Evolutionary conservation across 345 rosid species (phyloP), one percentile per base, ranked within the genome.

Genomic region (Camelina sativa): DNA sequence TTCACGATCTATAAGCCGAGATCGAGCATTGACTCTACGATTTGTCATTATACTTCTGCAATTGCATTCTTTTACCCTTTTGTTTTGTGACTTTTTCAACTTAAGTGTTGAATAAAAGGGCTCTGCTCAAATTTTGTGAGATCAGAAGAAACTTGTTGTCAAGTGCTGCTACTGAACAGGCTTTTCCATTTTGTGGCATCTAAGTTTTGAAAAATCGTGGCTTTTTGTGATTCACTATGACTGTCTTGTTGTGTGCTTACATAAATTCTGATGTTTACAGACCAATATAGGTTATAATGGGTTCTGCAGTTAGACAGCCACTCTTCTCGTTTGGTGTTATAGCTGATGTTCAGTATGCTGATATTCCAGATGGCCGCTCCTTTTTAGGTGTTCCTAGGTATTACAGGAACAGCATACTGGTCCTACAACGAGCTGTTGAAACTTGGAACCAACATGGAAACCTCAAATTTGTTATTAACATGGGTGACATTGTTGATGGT

Each of bases 401-500:
- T 57, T 94, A 92, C 81, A 84, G 84, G 51, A 89, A 95, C 66
- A 95, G 97, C 81, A 80, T 92, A 37, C 84, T 74, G 35, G 85
- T 92, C 34, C 62, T 92, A 54, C 88, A 89, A 66, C 85, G 86
- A 83, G 97, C 99, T 25, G 92, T 92, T 5, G 72, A 80, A 58
- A 80, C 81, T 10, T 92, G 97, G 97, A 95, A 89, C 74, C 61
- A 71, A 62, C 86, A 74, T 67, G 74, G 71, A 66, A 85, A 86
- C 68, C 92, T 86, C 60, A 85, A 73, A 28, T 92, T 95, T 62
- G 91, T 81, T 23, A 78, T 95, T 28, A 86, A 95, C 72, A 86
- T 92, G 63, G 99, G 97, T 6, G 97, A 95, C 79, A 92, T 95
- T 57, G 94, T 89, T 40, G 98, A 95, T 48, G 97, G 96, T 1